A percentile compares a stretch with the other conserved stretches of the same genome.
These are phyloP conservation scores for Beauveria australis DNA, from an alignment of 2,329 filamentous ascomycete species.

Conservation along the genomic window DNA sequence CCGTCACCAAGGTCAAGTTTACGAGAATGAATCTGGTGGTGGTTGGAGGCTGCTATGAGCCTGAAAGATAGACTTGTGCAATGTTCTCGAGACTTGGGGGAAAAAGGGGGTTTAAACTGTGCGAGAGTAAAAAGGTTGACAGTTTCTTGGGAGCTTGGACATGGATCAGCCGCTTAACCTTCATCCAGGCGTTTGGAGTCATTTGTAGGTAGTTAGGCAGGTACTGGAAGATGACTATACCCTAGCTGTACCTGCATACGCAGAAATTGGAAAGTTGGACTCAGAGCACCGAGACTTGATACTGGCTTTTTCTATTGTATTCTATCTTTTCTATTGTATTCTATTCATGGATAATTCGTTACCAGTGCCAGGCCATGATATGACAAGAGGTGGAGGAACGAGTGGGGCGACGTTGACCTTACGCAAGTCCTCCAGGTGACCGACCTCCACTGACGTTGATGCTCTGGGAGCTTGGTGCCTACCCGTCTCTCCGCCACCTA, in stretches of 20 bases:
- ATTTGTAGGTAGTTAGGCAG: neutral
- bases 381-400: neutral
- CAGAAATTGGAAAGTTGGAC: neutral
- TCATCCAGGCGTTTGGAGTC: constrained; percentile 1
- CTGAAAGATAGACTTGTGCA: constrained; percentile 33
- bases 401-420: constrained; percentile 3
- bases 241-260: neutral
- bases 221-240: neutral
- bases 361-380: neutral
- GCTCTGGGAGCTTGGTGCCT: constrained; percentile 7
- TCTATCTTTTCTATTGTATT: no score
- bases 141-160: neutral
- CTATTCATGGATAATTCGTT: no score
- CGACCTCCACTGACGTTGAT: constrained; percentile 10
- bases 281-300: no score
- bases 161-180: neutral
- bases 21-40: constrained; percentile 93
- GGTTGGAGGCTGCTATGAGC: constrained; percentile 65
- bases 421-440: constrained; percentile 7
- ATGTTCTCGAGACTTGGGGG: no score
- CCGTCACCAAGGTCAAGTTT: constrained; percentile 86
- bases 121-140: neutral
- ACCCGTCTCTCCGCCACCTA: constrained; percentile 1
- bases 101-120: neutral
- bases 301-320: no score